Evolutionary conservation across 202 grass and related monocot genomes (phyloP), one percentile per base, ranked within the genome.

Genomic region (Bolboschoenoplectus hybrid): DNA sequence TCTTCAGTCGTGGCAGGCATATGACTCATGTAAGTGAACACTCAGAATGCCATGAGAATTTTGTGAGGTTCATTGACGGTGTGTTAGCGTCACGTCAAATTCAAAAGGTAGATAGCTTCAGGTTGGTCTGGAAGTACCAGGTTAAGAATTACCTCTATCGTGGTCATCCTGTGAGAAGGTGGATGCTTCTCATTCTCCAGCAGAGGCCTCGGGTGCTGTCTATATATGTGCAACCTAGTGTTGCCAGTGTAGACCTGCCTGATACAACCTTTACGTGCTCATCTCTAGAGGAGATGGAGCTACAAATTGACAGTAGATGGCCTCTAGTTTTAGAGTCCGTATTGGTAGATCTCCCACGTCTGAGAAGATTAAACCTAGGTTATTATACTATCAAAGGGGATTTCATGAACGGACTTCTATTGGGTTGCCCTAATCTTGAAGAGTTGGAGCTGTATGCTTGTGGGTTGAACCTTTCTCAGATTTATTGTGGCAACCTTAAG

Each of bases 351-450:
- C 63, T 83, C 11, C 63, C 43, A 2, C 9, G 26, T 83, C 34
- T 83, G 19, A 83, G 16, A 52, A 67, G 26, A 16, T 69, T 83
- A 52, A 68, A 69, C 65, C 19, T 83, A 16, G 43, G 65, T 36
- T 67, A 38, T 49, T 52, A n/a, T 56, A 51, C 46, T 3, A 40
- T 83, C 4, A 0, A 65, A 17, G 63, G 6, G 53, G 81, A 83
- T 38, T 52, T 83, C 47, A 67, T 83, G 62, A 11, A 55, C 3
- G 56, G 52, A 7, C 44, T 83, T 52, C 44, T 55, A 36, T 2
- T 69, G 35, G 81, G 81, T 3, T 83, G 81, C n/a, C 81, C 81
- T 5, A 52, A 38, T 47, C 63, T 83, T 35, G 81, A 83, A 83
- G 44, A 69, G 49, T 69, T 83, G 65, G 58, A 67, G 44, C 26